A percentile compares a stretch with the other conserved stretches of the same genome.
These are phyloP conservation scores for Austroboletus festivus DNA, from an alignment of 768 basidiomycete species.

Conservation along the genomic window DNA sequence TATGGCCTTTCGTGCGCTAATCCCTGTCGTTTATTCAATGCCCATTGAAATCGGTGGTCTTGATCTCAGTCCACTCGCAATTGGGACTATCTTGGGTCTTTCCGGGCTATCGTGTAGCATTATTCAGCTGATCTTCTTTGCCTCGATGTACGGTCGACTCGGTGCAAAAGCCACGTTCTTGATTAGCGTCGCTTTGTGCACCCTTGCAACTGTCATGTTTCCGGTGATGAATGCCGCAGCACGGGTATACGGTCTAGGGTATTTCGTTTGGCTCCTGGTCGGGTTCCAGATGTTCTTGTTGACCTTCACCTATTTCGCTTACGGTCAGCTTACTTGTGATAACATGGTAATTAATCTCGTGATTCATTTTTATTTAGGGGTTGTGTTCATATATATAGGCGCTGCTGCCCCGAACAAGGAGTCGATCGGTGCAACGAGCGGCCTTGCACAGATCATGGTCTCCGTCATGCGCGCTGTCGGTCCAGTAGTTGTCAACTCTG, in stretches of 20 bases:
- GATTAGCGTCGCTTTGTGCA: neutral
- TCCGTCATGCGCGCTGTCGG: neutral
- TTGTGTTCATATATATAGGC: neutral
- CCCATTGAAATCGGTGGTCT: neutral
- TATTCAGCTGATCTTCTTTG: neutral
- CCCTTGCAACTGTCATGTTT: neutral
- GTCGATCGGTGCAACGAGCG: neutral
- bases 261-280: neutral
- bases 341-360: neutral
- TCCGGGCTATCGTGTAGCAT: neutral
- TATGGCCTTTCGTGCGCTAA: neutral
- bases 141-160: neutral
- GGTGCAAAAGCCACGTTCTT: neutral
- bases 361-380: neutral
- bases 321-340: neutral
- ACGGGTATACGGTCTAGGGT: neutral
- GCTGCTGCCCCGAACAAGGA: neutral
- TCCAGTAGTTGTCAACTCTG: neutral
- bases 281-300: neutral
- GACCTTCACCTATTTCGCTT: neutral
- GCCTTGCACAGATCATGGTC: neutral
- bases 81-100: neutral
- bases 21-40: neutral
- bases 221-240: neutral
- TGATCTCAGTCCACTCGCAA: neutral